Base-by-base conservation (phyloP, 139 green algal genomes). In the Asterochloris sp. region DNA sequence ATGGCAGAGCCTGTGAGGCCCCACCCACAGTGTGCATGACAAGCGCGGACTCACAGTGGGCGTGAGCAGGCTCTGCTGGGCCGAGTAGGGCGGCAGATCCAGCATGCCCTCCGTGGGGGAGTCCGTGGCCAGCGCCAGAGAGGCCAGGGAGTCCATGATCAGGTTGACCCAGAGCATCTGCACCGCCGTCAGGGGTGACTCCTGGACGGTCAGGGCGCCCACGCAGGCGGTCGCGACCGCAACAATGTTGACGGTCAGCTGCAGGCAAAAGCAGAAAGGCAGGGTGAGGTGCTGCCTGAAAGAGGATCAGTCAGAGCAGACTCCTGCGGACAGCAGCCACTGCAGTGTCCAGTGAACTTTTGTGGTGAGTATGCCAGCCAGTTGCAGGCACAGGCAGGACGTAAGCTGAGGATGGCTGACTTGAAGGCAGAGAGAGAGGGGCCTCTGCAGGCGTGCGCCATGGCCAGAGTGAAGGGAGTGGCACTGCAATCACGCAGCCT, bases 111-210 rank as follows among this genome's bases (percentile, higher is more conserved):
- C 86, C 38, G 86, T 92, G n/a, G 94, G 94, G 26, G 90, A 69
- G 74, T 96, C 93, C 1, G 94, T 97, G 19, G 94, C 94, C 68
- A 97, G 86, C 10, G 94, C 91, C 84, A 98, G 86, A 24, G 83
- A 90, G 24, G 94, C 94, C 10, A 98, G 86, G 2, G 87, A 93
- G 88, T 98, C 94, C 91, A 98, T 97, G 85, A 98, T 96, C 21
- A 98, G 89, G 86, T 98, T 98, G 13, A 98, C 93, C 94, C 94
- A 95, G 29, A 95, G 90, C 90, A 95, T 93, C 88, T 94, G 88
- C 54, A 97, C 92, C 0, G 92, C 89, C 10, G 86, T 91, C 11
- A 97, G 86, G 0, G 92, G 94, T n/a, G 86, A 92, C 63, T 89
- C 81, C 24, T 74, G 83, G 73, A 92, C 80, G 27, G 81, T 83